Percentiles rank a stretch among this genome's conserved stretches.
Conservation (phyloP, 306 rosid genomes). For the Crotalaria pallida region DNA sequence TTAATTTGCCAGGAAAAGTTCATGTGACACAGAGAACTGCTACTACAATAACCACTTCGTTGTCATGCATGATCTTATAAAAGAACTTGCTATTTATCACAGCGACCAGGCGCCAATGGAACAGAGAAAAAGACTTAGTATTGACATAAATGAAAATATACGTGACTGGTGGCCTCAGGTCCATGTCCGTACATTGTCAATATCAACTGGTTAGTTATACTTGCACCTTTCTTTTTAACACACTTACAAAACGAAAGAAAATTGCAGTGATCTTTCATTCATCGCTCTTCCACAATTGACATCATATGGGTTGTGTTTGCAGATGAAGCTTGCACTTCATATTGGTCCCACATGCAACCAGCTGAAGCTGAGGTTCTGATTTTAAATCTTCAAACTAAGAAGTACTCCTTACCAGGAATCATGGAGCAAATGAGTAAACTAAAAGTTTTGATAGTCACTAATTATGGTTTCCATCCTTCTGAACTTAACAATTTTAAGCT, state of each 20-base stretch:
- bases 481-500: constrained; percentile 29
- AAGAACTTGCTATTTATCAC: constrained; percentile 55
- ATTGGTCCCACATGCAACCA: constrained; percentile 27
- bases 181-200: constrained; percentile 41
- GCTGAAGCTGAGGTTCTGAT: constrained; percentile 43
- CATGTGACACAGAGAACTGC: constrained; percentile 26
- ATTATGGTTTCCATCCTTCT: constrained; percentile 28
- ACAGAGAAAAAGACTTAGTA: constrained; percentile 40
- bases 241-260: neutral
- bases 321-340: constrained; percentile 41
- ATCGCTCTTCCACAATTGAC: neutral
- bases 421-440: constrained; percentile 37
- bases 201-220: constrained; percentile 51
- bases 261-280: neutral
- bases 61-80: constrained; percentile 45
- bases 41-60: constrained; percentile 48
- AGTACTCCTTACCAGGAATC: constrained; percentile 33
- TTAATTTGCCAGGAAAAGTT: constrained; percentile 41
- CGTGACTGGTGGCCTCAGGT: constrained; percentile 22
- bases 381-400: constrained; percentile 35
- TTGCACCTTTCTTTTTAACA: neutral
- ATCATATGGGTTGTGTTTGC: constrained; percentile 20
- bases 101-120: constrained; percentile 25
- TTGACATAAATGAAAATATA: constrained; percentile 32
- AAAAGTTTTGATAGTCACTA: constrained; percentile 44